Conservation (phyloP, 1,284 basidiomycete genomes). For the Cutaneotrichosporon daszewskae region DNA sequence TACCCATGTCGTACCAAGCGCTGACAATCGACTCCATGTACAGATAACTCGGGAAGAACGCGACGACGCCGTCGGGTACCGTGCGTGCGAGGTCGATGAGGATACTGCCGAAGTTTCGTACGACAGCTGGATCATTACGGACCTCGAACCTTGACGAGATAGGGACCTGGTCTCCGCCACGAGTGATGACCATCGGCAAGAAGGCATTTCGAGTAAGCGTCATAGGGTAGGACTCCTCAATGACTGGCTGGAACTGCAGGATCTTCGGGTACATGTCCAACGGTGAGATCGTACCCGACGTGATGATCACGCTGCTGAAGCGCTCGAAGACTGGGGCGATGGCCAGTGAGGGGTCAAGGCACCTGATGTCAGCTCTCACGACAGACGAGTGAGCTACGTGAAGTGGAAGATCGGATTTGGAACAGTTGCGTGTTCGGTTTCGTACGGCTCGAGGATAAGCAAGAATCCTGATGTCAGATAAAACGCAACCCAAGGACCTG, state of each 20-base stretch:
- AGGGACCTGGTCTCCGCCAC: conserved; percentile 96
- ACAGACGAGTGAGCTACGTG: conserved; percentile 57
- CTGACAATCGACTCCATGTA: conserved; percentile 99
- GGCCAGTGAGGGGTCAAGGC: conserved; percentile 93
- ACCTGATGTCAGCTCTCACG: conserved; percentile 55
- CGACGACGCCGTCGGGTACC: conserved; percentile 98
- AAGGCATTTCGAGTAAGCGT: conserved; percentile 95
- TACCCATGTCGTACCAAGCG: conserved; percentile 99
- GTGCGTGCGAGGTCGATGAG: conserved; percentile 96
- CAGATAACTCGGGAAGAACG: conserved; percentile 98
- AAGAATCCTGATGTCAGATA: conserved; percentile 65
- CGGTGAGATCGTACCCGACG: conserved; percentile 96
- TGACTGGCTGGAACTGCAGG: conserved; percentile 94
- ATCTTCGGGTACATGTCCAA: conserved; percentile 99
- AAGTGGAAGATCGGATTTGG: conserved; percentile 99
- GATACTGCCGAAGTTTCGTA: conserved; percentile 97
- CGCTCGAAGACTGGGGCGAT: conserved; percentile 98
- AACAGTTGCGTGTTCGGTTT: conserved; percentile 97
- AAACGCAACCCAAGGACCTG: conserved; percentile 26
- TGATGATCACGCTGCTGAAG: conserved; percentile 97
- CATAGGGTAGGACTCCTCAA: conserved; percentile 98
- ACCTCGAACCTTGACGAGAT: conserved; percentile 99
- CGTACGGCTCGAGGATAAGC: conserved; percentile 95
- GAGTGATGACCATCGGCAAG: conserved; percentile 94
- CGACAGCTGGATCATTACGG: conserved; percentile 96